These are phyloP conservation scores for Fusarium citri DNA, from an alignment of 2,329 filamentous ascomycete species.

Conservation along the genomic window DNA sequence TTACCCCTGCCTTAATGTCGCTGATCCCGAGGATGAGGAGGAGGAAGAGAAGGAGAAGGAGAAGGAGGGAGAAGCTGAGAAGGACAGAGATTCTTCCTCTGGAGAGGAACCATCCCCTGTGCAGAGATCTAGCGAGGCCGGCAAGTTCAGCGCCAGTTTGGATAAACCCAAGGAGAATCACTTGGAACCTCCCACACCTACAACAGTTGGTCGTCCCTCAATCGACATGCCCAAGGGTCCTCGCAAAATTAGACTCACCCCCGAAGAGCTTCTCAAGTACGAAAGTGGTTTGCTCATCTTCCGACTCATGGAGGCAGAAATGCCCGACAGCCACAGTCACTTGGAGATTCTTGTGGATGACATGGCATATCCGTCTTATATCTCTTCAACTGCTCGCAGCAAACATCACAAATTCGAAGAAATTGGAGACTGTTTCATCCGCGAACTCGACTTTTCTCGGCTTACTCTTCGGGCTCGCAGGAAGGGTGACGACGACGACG, in stretches of 20 bases:
- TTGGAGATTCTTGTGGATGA: constrained; percentile 95
- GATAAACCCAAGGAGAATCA: constrained; percentile 46
- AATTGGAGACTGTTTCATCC: constrained; percentile 94
- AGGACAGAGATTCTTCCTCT: constrained; percentile 30
- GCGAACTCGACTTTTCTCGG: constrained; percentile 95
- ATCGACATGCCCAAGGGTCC: constrained; percentile 64
- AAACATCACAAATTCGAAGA: constrained; percentile 84
- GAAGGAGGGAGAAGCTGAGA: constrained; percentile 42
- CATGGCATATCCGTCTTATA: constrained; percentile 90
- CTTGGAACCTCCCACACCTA: constrained; percentile 47
- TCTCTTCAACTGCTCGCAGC: constrained; percentile 78
- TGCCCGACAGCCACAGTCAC: constrained; percentile 79
- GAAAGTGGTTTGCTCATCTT: constrained; percentile 95
- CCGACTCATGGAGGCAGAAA: constrained; percentile 89
- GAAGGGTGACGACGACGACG: constrained; percentile 80
- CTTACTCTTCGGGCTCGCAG: constrained; percentile 89
- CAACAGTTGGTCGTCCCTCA: constrained; percentile 59
- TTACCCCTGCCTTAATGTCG: constrained; percentile 87
- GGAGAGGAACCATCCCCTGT: constrained; percentile 29
- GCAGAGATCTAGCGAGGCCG: constrained; percentile 50
- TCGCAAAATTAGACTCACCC: constrained; percentile 81
- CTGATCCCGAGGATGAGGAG: constrained; percentile 89
- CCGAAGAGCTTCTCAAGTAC: constrained; percentile 84
- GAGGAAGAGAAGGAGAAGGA: constrained; percentile 59
- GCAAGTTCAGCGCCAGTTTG: constrained; percentile 58